Conservation (phyloP, 108 stramenopile species). For the Fragilariopsis cylindrus region DNA sequence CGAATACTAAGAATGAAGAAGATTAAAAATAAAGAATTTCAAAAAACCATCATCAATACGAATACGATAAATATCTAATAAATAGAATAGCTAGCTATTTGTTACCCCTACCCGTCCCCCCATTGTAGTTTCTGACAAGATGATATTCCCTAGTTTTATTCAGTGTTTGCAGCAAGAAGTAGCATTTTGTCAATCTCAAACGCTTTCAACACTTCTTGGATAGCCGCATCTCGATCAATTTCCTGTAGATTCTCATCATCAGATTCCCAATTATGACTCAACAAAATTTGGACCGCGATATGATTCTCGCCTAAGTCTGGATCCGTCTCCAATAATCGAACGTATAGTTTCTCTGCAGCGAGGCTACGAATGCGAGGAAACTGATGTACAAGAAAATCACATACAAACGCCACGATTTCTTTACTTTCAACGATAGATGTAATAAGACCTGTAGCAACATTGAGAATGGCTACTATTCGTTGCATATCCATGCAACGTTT, state of each 20-base stretch:
- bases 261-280: slow-evolving; percentile 28
- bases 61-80: neutral
- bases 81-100: neutral
- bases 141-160: neutral
- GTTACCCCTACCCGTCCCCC: neutral
- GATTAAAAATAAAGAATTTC: too few relatives aligned
- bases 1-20: too few relatives aligned
- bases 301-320: slow-evolving; percentile 16
- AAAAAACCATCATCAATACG: neutral
- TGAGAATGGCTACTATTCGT: slow-evolving; percentile 63
- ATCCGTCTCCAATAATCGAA: slow-evolving; percentile 66
- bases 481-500: slow-evolving; percentile 68
- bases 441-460: slow-evolving; percentile 62
- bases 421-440: neutral
- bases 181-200: neutral
- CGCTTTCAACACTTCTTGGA: slow-evolving; percentile 37
- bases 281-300: slow-evolving; percentile 13
- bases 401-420: slow-evolving; percentile 55
- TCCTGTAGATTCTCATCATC: neutral
- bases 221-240: slow-evolving; percentile 19
- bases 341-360: slow-evolving; percentile 89
- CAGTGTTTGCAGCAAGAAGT: neutral
- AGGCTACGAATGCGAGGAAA: slow-evolving; percentile 88
- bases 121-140: neutral
- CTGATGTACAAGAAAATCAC: slow-evolving; percentile 73